Conservation (phyloP, 2,329 filamentous ascomycete genomes). For the Hirsutella rhossiliensis region DNA sequence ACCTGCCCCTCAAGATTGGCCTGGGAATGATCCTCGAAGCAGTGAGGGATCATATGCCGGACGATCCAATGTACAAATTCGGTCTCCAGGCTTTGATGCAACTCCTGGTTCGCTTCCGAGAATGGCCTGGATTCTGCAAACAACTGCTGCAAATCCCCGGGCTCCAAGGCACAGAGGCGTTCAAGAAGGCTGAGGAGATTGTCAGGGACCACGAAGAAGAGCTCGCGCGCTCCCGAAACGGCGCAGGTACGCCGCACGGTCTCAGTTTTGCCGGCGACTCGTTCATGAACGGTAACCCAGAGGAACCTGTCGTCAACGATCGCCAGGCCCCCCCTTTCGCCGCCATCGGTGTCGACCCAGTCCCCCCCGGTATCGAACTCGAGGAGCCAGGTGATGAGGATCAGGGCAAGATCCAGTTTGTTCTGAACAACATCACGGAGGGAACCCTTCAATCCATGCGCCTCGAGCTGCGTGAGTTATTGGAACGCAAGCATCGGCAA, state of each 20-base stretch:
- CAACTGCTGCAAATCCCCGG: conserved; percentile 72
- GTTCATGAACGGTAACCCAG: conserved; percentile 58
- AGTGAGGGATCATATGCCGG: conserved; percentile 69
- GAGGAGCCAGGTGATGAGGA: conserved; percentile 76
- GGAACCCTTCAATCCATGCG: conserved; percentile 79
- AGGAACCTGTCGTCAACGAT: conserved; percentile 48
- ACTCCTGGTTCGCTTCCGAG: conserved; percentile 66
- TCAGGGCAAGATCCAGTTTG: conserved; percentile 90
- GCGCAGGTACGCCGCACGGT: conserved; percentile 25
- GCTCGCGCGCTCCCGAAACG: conserved; percentile 41
- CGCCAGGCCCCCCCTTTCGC: conserved; percentile 59
- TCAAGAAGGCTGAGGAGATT: conserved; percentile 70
- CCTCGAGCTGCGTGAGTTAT: conserved; percentile 62
- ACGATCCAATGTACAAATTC: conserved; percentile 95
- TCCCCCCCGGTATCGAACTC: conserved; percentile 49
- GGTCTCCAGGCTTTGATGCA: conserved; percentile 91
- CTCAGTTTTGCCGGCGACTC: conserved; percentile 30
- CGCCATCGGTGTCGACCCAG: conserved; percentile 65
- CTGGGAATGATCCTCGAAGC: conserved; percentile 96
- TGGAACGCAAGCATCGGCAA: conserved; percentile 74
- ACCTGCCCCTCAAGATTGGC: conserved; percentile 85
- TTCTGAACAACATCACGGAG: conserved; percentile 91
- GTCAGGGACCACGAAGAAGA: conserved; percentile 57
- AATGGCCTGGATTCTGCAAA: conserved; percentile 94
- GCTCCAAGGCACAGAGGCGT: conserved; percentile 75